Base-by-base conservation (phyloP, 2,329 filamentous ascomycete species). In the Alternaria consortialis region DNA sequence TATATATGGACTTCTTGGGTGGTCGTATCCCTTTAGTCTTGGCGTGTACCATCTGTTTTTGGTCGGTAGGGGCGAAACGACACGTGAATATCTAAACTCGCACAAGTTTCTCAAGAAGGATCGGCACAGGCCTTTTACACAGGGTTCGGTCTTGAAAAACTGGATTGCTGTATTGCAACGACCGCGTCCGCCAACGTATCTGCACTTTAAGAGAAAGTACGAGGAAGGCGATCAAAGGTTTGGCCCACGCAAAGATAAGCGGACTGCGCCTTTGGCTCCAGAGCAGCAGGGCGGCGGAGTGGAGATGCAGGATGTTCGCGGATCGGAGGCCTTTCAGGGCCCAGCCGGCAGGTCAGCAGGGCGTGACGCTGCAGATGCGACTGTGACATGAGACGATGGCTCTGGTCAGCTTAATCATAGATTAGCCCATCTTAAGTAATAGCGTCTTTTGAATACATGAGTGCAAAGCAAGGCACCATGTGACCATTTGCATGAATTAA, bases 91-190 rank as follows among this genome's bases (percentile, higher is more conserved):
- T 77, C 88, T 99, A 66, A 97, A 97, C 80, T 94, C 91, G 5
- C 93, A 97, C 80, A 98, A 98, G 79, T 98, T 99, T 77, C 83
- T 90, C 65, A 96, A 95, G 81, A 90, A 91, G 70, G 94, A 99
- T 77, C 88, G 95, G 12, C 96, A 97, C 79, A 86, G 94, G 43
- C 93, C 95, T 1, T 99, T 97, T 71, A 94, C 89, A 2, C 93
- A 96, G 74, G 90, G 89, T 36, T 90, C 83, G 67, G 82, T 90
- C 48, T 79, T 91, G 72, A 90, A 86, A 72, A 99, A 99, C 79
- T 93, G 92, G 86, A 79, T 91, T 37, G 86, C 89, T 7, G 93
- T 97, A 12, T 83, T 98, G 51, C 90, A 89, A 68, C 89, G 94
- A 50, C 94, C 95, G 12, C 87, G 94, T 20, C 89, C 93, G 20